Evolutionary conservation across 306 rosid genomes (phyloP), one percentile per base, ranked within the genome.

Genomic region (Carpinus viminea): DNA sequence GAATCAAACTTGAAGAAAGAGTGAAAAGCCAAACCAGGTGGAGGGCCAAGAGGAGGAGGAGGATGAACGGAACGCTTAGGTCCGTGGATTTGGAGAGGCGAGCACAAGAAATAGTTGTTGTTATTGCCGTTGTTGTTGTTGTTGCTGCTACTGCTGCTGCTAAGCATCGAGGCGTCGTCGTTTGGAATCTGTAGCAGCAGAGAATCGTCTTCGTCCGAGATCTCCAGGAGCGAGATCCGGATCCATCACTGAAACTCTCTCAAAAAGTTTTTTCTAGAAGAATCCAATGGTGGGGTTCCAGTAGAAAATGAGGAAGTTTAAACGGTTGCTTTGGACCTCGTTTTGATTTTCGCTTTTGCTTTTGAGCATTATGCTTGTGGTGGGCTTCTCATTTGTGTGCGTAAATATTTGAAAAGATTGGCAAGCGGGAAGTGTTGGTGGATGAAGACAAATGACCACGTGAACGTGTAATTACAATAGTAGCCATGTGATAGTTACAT

Each of bases 201-300:
- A 56, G 91, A 87, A 85, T 93, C 96, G 83, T 93, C 98, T 77
- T 91, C 98, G 13, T 68, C 87, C 12, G 85, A 60, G 84, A 93
- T 88, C 70, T 94, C 96, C 38, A 93, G 59, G 84, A 93, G 93
- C 13, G 93, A 78, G 74, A 89, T 92, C 87, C 65, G 91, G 80
- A 59, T 89, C 93, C 93, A 93, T 55, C 78, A 6, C 31, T 36
- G 43, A 50, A 21, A n/a, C 43, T 75, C 47, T 53, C 18, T 62
- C 45, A 24, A 47, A 48, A 7, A 51, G 28, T 36, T 12, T 18
- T 8, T 15, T 81, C 74, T 53, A 47, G 74, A 76, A 81, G 50
- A 43, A 62, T 62, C 74, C 31, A 61, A 71, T 3, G 60, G 60
- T 28, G 41, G 18, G 36, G 53, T 46, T 50, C 47, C 65, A 51